Evolutionary conservation across 768 basidiomycete genomes (phyloP), one percentile per base, ranked within the genome.

Genomic region (Dioszegia crocea): DNA sequence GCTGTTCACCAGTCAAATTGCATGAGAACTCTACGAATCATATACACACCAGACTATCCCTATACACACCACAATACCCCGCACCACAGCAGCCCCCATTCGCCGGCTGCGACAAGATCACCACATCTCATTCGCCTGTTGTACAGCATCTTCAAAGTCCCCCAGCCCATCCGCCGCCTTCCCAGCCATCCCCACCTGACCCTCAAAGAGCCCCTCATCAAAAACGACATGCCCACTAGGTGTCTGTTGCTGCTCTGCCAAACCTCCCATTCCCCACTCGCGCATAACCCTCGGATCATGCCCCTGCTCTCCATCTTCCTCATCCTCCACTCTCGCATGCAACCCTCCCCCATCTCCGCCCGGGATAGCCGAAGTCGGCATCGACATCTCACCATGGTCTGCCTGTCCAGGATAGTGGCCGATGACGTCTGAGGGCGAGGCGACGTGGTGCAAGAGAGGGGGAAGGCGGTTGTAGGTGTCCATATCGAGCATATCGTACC

Each of bases 141-240:
- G 55, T 29, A 72, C 53, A 14, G 71, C 71, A 33, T 73, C 61
- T 31, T 69, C 68, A 47, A 73, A 73, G 33, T 61, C 67, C 2
- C 57, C 61, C 52, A 73, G 46, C 11, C 58, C 68, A 6, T 70
- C 67, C 14, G 67, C 67, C n/a, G 65, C 63, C 16, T 54, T 52
- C 36, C 26, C 14, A 14, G 8, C 33, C 33, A 33, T 33, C 14
- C 33, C 41, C 11, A 73, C 40, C 4, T 65, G 68, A 1, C 69
- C 72, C 38, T 67, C 72, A 50, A 74, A 74, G 41, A 74, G 46
- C 17, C 65, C 51, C 39, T 74, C 72, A 41, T 67, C 65, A 59
- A 74, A 74, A n/a, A 63, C 36, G 26, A 74, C 69, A 55, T 74
- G 72, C 26, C 63, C 65, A 10, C 63, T 65, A 4, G 72, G 72